phyloP scores from a whole-genome alignment of 495 filamentous ascomycete genomes.

The Penicillium coprophilum region DNA sequence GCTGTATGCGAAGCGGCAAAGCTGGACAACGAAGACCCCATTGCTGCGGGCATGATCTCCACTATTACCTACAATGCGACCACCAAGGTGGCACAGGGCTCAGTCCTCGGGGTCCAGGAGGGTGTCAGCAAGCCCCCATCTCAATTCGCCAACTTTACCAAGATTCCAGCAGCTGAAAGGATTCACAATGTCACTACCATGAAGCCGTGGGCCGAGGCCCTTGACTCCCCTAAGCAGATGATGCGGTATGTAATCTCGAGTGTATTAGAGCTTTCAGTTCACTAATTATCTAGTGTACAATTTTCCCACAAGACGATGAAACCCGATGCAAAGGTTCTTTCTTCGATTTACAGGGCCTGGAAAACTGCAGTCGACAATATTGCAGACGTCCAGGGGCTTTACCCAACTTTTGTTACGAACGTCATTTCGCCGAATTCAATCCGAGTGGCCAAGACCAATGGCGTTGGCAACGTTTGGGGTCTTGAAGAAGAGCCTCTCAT shows the following conservation, averaged over 20 bases:
- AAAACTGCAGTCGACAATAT: constrained; percentile 25
- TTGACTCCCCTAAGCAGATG: constrained; percentile 34
- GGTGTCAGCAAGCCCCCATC: constrained; percentile 28
- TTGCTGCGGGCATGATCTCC: constrained; percentile 26
- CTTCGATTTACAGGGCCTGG: constrained; percentile 29
- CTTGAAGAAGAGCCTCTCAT: constrained; percentile 25
- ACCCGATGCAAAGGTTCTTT: constrained; percentile 21
- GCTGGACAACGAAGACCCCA: constrained; percentile 19
- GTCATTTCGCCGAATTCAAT: constrained; percentile 15
- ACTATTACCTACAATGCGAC: constrained; percentile 29
- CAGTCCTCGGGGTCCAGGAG: constrained; percentile 30
- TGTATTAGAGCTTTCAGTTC: no score
- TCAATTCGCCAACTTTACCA: constrained; percentile 31
- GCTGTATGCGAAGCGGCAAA: constrained; percentile 22
- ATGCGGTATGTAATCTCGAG: constrained; percentile 6
- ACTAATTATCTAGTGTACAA: constrained; percentile 14
- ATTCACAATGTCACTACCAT: constrained; percentile 29
- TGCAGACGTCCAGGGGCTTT: constrained; percentile 30
- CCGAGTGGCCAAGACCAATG: constrained; percentile 22
- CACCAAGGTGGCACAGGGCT: constrained; percentile 13
- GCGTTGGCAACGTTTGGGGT: constrained; percentile 45
- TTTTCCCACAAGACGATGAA: constrained; percentile 29
- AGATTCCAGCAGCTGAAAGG: constrained; percentile 16
- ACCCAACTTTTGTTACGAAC: constrained; percentile 33
- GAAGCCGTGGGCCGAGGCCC: constrained; percentile 14